Base-by-base conservation (phyloP, 2,329 filamentous ascomycete genomes). In the Trichoderma semiorbis region DNA sequence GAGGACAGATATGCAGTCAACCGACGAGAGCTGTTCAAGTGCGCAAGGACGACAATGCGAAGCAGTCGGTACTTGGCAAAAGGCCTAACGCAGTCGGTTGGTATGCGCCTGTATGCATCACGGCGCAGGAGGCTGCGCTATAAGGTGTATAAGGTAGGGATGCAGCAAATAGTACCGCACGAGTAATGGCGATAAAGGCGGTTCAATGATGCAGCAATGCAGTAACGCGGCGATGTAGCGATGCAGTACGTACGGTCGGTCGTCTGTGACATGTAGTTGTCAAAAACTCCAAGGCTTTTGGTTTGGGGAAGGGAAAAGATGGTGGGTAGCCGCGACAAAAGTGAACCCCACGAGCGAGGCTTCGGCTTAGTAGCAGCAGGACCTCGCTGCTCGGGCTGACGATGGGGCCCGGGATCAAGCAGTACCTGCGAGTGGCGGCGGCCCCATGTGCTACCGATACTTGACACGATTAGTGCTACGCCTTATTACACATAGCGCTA, bases 301-400 rank as follows among this genome's bases (percentile, higher is more conserved):
- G 57, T 60, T 28, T 60, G 26, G n/a, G 26, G 24, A 50, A 43
- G 57, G 30, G 57, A 60, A 47, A 32, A 58, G 24, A 32, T 68
- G 65, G 65, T 68, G 65, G 65, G 65, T 32, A 68, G 65, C 53
- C 53, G 65, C 65, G 65, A 68, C 58, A 68, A 57, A 68, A 47
- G 53, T 39, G 32, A 43, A 57, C 65, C 65, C 65, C 65, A 68
- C 50, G 65, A 43, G 55, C 65, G 36, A 69, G 65, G 65, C 65
- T 69, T 69, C 65, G 65, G 65, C 65, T 43, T 53, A 30, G 55
- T 62, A 39, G 60, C 12, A 62, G 60, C 21, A 28, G 21, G 14
- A 28, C 36, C 63, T 65, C 36, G 61, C 26, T 65, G 63, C 62
- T 64, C 62, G 39, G 62, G 36, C 32, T 64, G 26, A 50, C 24